phyloP scores from a whole-genome alignment of 2,329 filamentous ascomycete genomes.

The Anthostomella pinea region DNA sequence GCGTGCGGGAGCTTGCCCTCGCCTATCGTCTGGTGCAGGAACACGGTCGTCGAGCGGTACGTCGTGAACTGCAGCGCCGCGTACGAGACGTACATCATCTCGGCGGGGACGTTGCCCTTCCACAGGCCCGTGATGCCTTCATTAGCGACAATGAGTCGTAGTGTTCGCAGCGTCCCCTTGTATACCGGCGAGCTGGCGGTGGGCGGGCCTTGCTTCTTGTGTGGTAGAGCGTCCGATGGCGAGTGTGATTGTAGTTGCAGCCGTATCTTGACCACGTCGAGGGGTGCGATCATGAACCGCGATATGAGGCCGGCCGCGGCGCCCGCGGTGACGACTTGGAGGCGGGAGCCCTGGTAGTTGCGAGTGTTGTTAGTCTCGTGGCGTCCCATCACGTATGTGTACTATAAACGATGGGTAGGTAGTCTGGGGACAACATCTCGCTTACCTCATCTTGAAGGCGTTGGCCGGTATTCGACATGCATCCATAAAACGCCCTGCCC shows the following conservation, averaged over 20 bases:
- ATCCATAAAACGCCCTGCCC: constrained; percentile 34
- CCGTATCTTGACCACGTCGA: constrained; percentile 97
- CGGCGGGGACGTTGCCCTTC: constrained; percentile 97
- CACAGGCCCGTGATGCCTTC: constrained; percentile 87
- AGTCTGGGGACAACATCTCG: constrained; percentile 2
- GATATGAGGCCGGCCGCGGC: constrained; percentile 79
- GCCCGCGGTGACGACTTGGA: constrained; percentile 56
- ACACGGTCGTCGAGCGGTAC: constrained; percentile 72
- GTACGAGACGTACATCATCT: constrained; percentile 91
- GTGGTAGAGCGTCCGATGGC: constrained; percentile 67
- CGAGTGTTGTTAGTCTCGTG: constrained; percentile 1
- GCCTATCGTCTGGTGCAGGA: constrained; percentile 54
- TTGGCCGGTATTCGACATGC: constrained; percentile 41
- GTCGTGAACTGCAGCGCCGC: constrained; percentile 84
- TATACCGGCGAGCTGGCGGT: constrained; percentile 58
- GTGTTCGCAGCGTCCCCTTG: constrained; percentile 73
- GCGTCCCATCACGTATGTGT: too few species aligned
- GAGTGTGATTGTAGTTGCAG: constrained; percentile 91
- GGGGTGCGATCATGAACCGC: constrained; percentile 88
- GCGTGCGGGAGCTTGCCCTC: constrained; percentile 55
- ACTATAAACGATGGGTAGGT: too few species aligned
- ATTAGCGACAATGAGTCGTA: constrained; percentile 71
- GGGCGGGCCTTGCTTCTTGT: constrained; percentile 41
- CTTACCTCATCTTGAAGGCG: constrained; percentile 60
- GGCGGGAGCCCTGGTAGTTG: constrained; percentile 46